A percentile compares a stretch with the other conserved stretches of the same genome.
These are phyloP conservation scores for Trichomonas gallinae DNA, from an alignment of 208 protist genomes.

Conservation along the genomic window DNA sequence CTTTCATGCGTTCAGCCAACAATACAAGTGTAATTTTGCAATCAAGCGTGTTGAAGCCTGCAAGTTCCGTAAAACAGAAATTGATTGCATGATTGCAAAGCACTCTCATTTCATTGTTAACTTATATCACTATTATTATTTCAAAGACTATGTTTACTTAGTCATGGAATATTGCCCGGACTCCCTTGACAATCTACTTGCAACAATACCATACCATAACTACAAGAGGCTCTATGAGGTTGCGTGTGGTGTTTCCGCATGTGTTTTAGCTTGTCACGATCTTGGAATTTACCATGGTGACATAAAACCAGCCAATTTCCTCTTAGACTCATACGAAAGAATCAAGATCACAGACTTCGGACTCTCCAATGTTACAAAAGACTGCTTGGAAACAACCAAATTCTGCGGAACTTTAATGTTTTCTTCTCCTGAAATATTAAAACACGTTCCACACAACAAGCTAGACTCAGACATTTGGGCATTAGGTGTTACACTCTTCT, in stretches of 20 bases:
- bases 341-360: slow-evolving; percentile 47
- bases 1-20: too few species aligned
- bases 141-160: neutral
- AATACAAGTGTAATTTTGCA: too few species aligned
- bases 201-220: too few species aligned
- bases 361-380: neutral
- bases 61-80: too few species aligned
- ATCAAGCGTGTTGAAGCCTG: too few species aligned
- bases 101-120: neutral
- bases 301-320: slow-evolving; percentile 38
- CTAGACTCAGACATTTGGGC: neutral
- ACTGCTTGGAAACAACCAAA: neutral
- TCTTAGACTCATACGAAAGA: too few species aligned
- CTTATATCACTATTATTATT: neutral
- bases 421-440: neutral
- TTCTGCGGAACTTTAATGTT: neutral
- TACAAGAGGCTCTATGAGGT: too few species aligned
- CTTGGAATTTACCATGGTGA: slow-evolving; percentile 24
- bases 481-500: neutral
- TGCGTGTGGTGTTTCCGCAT: too few species aligned
- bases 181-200: too few species aligned
- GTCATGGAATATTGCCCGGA: neutral
- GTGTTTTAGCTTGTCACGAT: too few species aligned
- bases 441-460: neutral
- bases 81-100: too few species aligned